These are phyloP conservation scores for Amanita molliuscula DNA, from an alignment of 768 basidiomycete species.

Conservation along the genomic window DNA sequence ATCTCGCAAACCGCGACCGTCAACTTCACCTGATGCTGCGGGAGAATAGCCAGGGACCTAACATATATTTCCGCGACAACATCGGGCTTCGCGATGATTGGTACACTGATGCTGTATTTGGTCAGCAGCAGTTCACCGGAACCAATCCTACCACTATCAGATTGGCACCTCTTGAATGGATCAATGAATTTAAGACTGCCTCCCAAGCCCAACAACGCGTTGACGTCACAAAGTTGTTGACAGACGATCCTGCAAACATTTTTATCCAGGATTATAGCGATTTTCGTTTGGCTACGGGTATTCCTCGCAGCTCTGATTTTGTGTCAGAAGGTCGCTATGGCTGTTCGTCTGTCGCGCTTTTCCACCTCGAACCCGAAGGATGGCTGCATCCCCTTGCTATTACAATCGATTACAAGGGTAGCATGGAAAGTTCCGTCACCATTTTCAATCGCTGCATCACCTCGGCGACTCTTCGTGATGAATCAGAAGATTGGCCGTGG, in stretches of 20 bases:
- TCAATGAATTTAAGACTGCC: conserved; percentile 7
- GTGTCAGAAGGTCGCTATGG: conserved; percentile 14
- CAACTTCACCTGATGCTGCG: neutral
- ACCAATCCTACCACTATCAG: conserved; percentile 18
- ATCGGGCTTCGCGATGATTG: conserved; percentile 20
- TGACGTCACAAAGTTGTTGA: neutral
- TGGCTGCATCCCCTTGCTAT: conserved; percentile 21
- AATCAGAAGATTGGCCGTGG: conserved; percentile 21
- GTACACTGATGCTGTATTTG: conserved; percentile 21
- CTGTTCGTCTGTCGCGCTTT: conserved; percentile 19
- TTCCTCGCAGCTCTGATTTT: conserved; percentile 9
- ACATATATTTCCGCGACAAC: conserved; percentile 17
- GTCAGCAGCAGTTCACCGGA: conserved; percentile 20
- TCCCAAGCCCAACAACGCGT: neutral
- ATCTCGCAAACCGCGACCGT: neutral
- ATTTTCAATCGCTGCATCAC: conserved; percentile 18
- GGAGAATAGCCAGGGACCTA: neutral
- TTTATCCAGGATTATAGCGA: neutral
- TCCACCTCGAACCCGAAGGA: conserved; percentile 16
- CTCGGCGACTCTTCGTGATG: conserved; percentile 3
- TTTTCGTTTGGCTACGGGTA: neutral
- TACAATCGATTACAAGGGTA: conserved; percentile 18
- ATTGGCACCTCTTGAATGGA: conserved; percentile 12
- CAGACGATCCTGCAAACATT: neutral
- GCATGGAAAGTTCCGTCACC: conserved; percentile 15